Conservation (phyloP, 257 asterid genomes). For the Gentiana macrophylla region DNA sequence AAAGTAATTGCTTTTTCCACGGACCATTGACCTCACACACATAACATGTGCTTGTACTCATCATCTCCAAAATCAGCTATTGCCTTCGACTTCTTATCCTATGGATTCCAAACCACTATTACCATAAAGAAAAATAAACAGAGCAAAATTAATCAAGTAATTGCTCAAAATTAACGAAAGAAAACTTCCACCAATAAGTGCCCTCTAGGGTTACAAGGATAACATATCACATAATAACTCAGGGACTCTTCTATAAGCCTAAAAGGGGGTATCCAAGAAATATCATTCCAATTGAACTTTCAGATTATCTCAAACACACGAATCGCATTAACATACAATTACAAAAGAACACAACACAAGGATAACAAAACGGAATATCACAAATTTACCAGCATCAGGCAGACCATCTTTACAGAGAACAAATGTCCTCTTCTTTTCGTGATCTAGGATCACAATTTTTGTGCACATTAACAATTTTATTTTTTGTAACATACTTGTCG, state of each 20-base stretch:
- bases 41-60: constrained; percentile 25
- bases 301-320: neutral
- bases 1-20: too few species aligned
- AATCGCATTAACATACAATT: neutral
- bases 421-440: constrained; percentile 83
- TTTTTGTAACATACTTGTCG: too few species aligned
- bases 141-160: neutral
- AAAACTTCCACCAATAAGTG: too few species aligned
- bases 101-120: constrained; percentile 96
- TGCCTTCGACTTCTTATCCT: constrained; percentile 89
- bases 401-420: constrained; percentile 90
- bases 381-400: constrained; percentile 76
- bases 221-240: too few species aligned
- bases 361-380: constrained; percentile 1
- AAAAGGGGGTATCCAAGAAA: neutral
- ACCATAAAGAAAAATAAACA: neutral
- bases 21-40: too few species aligned
- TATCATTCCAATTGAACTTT: too few species aligned
- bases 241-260: too few species aligned
- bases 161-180: neutral
- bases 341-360: neutral
- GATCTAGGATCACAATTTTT: constrained; percentile 85
- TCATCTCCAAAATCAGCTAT: constrained; percentile 76
- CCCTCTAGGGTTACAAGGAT: too few species aligned
- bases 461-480: constrained; percentile 9